phyloP scores from a whole-genome alignment of 495 filamentous ascomycete species.

The Penicillium angulare region DNA sequence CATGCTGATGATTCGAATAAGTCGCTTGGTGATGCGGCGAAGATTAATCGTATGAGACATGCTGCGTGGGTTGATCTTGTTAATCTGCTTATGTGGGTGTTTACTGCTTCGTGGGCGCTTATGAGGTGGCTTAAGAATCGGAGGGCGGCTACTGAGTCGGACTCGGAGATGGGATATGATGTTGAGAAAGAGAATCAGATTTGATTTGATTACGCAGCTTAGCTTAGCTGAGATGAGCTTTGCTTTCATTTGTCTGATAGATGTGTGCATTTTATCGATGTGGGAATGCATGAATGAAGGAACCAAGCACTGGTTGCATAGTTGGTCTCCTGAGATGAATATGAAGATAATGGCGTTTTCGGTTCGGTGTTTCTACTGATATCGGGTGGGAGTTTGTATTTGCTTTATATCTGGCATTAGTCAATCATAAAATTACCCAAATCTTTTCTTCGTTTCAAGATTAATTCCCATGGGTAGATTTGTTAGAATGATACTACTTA shows the following conservation, averaged over 20 bases:
- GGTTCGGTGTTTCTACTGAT: no score
- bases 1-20: conserved; percentile 35
- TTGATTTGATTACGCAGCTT: no score
- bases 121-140: conserved; percentile 38
- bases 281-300: neutral
- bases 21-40: conserved; percentile 19
- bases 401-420: no score
- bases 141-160: conserved; percentile 2
- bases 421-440: no score
- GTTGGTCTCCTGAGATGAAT: no score
- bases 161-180: no score
- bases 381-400: no score
- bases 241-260: neutral
- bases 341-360: no score
- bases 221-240: neutral
- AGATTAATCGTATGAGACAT: conserved; percentile 73
- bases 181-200: conserved; percentile 17
- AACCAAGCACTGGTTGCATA: neutral
- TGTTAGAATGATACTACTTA: no score
- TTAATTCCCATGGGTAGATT: no score
- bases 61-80: conserved; percentile 82
- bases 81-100: conserved; percentile 70
- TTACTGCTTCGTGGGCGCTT: conserved; percentile 47
- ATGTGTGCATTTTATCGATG: neutral
- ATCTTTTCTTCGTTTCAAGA: no score